Conservation (phyloP, 768 basidiomycete genomes). For the Termitomyces bulborhizus region DNA sequence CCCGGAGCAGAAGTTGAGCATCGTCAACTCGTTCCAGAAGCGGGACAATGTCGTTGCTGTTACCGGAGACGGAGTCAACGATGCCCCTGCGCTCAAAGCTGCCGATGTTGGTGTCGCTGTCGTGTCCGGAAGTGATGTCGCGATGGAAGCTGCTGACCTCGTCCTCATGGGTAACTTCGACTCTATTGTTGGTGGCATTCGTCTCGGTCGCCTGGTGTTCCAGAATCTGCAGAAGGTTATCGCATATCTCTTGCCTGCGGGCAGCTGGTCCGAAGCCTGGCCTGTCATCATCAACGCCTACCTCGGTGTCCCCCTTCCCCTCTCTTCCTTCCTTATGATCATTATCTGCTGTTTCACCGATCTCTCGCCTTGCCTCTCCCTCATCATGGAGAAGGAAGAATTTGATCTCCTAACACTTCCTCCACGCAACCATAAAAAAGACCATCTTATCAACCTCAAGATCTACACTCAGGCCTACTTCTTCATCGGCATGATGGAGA, state of each 20-base stretch:
- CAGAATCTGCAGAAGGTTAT: background rate
- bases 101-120: background rate
- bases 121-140: background rate
- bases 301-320: background rate
- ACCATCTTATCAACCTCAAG: background rate
- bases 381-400: background rate
- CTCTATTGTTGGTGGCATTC: background rate
- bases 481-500: background rate
- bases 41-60: background rate
- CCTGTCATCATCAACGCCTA: background rate
- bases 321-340: background rate
- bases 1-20: constrained; percentile 41
- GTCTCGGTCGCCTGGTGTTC: background rate
- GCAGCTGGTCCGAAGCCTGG: background rate
- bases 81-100: background rate
- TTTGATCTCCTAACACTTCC: background rate
- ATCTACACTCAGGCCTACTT: background rate
- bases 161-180: background rate
- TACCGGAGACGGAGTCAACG: background rate
- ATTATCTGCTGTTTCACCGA: background rate
- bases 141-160: background rate
- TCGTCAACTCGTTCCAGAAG: background rate
- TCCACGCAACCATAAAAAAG: background rate
- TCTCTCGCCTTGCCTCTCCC: background rate
- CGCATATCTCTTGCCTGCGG: background rate